Percentiles rank a stretch among this genome's conserved stretches.
Evolutionary conservation across 108 stramenopile genomes (phyloP).

Genomic region (Parietichytrium sp.): DNA sequence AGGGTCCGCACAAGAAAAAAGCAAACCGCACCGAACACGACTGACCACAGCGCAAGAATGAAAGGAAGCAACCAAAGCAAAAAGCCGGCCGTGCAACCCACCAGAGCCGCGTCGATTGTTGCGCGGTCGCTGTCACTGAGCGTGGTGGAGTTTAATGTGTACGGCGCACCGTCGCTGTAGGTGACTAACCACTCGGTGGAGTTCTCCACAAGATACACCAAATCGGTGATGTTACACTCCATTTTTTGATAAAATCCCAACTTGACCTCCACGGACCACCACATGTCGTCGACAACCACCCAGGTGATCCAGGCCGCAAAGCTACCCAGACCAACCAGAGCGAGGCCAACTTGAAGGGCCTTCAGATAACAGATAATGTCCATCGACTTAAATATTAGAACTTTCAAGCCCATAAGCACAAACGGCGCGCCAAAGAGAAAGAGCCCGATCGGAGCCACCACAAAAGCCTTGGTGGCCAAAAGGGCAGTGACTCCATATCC

Average conservation of each 20-base stretch:
- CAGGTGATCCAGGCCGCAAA: not conserved
- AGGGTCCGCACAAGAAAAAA: not conserved
- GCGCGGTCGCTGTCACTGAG: not conserved
- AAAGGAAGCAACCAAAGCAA: conserved; percentile 26
- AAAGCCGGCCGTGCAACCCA: not conserved
- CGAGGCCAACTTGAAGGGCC: not conserved
- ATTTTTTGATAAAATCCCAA: not conserved
- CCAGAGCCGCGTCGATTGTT: not conserved
- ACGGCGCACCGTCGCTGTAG: not conserved
- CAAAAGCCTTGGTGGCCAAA: not conserved
- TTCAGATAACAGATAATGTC: not conserved
- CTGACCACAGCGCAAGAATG: not conserved
- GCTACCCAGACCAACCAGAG: not conserved
- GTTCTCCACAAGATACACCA: too few relatives aligned
- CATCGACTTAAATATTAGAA: not conserved
- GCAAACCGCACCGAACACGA: not conserved
- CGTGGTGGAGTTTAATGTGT: not conserved
- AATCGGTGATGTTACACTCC: not conserved
- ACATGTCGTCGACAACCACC: not conserved
- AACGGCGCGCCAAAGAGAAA: conserved; percentile 34
- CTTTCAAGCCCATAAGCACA: not conserved
- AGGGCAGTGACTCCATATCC: not conserved
- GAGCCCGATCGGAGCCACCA: conserved; percentile 13
- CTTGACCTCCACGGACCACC: not conserved
- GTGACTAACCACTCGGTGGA: too few relatives aligned